phyloP scores from a whole-genome alignment of 768 basidiomycete genomes.

The Trametes coccinea region DNA sequence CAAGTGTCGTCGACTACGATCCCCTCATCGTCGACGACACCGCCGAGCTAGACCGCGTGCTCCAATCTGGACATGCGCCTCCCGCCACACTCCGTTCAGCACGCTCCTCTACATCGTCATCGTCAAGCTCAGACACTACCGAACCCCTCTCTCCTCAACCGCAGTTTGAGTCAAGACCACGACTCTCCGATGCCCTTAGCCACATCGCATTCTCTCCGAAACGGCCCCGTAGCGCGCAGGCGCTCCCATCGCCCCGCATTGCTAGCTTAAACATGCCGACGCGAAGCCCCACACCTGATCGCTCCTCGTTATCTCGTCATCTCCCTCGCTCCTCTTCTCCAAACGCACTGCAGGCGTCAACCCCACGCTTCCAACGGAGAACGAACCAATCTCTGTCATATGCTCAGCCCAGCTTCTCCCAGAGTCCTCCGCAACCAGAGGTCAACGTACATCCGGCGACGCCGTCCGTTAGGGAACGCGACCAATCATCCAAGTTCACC shows the following conservation, averaged over 20 bases:
- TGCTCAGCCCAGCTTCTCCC: conserved; percentile 19
- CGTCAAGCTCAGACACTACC: conserved; percentile 42
- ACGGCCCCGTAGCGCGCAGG: conserved; percentile 57
- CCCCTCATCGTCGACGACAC: conserved; percentile 63
- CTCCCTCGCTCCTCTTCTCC: conserved; percentile 23
- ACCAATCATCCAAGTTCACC: conserved; percentile 53
- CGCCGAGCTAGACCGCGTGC: conserved; percentile 59
- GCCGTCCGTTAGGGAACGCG: conserved; percentile 43
- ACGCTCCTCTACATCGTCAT: conserved; percentile 43
- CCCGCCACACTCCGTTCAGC: conserved; percentile 47
- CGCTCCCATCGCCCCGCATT: conserved; percentile 16
- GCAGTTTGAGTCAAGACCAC: conserved; percentile 49
- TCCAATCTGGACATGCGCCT: conserved; percentile 54
- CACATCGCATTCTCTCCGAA: conserved; percentile 75
- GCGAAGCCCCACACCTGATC: conserved; percentile 8
- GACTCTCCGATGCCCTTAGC: conserved; percentile 69
- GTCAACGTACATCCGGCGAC: conserved; percentile 61
- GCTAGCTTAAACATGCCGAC: not conserved
- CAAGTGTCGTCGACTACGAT: conserved; percentile 45
- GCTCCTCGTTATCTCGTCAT: conserved; percentile 18
- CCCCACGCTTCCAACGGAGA: conserved; percentile 17
- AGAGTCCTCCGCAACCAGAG: conserved; percentile 42
- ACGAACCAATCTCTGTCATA: conserved; percentile 30
- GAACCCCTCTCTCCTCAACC: conserved; percentile 46
- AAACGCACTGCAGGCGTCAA: conserved; percentile 11